Percentiles rank a stretch among this genome's conserved stretches.
Conservation (phyloP, 2,329 filamentous ascomycete species). For the Remersonia thermophila region DNA sequence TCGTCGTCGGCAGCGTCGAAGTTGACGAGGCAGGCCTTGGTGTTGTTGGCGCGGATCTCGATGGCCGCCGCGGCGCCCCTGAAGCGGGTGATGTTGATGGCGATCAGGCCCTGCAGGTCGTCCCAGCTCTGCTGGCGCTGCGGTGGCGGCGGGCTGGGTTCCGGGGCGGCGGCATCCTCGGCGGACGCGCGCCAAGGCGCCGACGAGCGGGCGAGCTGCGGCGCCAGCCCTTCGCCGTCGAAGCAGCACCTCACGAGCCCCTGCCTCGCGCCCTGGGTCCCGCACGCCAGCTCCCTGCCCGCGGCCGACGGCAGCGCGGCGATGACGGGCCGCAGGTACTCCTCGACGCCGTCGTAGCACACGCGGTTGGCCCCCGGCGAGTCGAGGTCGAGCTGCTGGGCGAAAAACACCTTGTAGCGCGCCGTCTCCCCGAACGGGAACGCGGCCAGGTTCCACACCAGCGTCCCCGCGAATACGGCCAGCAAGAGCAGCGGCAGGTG, state of each 20-base stretch:
- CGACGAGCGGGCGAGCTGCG: slow-evolving; percentile 35
- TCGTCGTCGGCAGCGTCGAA: slow-evolving; percentile 40
- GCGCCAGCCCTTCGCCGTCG: slow-evolving; percentile 46
- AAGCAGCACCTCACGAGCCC: slow-evolving; percentile 59
- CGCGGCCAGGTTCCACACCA: slow-evolving; percentile 74
- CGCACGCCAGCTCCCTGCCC: slow-evolving; percentile 47
- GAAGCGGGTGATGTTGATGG: slow-evolving; percentile 43
- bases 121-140: too few species aligned
- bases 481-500: slow-evolving; percentile 71
- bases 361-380: slow-evolving; percentile 53
- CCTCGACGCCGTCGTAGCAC: slow-evolving; percentile 53
- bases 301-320: slow-evolving; percentile 56
- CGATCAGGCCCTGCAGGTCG: slow-evolving; percentile 45
- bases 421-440: slow-evolving; percentile 78
- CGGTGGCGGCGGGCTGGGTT: too few species aligned
- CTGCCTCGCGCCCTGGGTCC: slow-evolving; percentile 27
- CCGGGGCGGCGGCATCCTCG: too few species aligned
- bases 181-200: background rate
- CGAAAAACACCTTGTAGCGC: slow-evolving; percentile 77
- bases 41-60: slow-evolving; percentile 58
- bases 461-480: slow-evolving; percentile 57
- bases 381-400: slow-evolving; percentile 69
- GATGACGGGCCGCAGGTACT: slow-evolving; percentile 56
- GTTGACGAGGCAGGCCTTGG: slow-evolving; percentile 62
- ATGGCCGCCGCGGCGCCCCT: slow-evolving; percentile 45